Evolutionary conservation across 345 rosid species (phyloP), one percentile per base, ranked within the genome.

Genomic region (Boechera retrofracta): DNA sequence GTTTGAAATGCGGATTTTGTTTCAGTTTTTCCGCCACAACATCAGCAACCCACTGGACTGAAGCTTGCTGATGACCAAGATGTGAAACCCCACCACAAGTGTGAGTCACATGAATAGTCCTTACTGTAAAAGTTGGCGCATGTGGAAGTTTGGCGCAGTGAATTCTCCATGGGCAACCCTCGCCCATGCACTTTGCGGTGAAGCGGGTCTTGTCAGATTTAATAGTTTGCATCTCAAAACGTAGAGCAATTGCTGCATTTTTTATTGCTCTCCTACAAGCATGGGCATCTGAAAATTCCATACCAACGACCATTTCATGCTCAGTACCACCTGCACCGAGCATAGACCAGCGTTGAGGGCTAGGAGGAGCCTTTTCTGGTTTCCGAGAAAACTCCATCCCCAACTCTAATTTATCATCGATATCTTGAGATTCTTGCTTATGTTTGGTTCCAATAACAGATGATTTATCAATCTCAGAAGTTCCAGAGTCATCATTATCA

Each of bases 21-120:
- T 58, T 89, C 21, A 94, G 83, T 66, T 86, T 86, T 33, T 87
- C 90, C 63, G 87, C 88, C 55, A 94, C 97, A 21, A 89, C 85
- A 63, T 79, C 90, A 8, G 98, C 97, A 71, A 94, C 92, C 97
- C 97, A 92, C 82, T 91, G 96, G 67, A 85, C 98, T 0, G 97
- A 90, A 67, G 98, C 97, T 74, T 94, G 98, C 31, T 91, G 96
- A 77, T 94, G 97, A 83, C 98, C 98, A 45, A 94, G 93, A 80
- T 88, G 93, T 29, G 89, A 65, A 61, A 91, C 85, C 47, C 98
- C 98, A 79, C 91, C 91, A 78, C 98, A 94, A 49, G 85, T 67
- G 75, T 94, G 98, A 35, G 31, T 79, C 42, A 79, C 88, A 55
- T 90, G 92, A 75, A 94, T 80, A 45, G 98, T 94, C 75, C 97